Evolutionary conservation across 352 stramenopile genomes (phyloP), one percentile per base, ranked within the genome.

Genomic region (Phytophthora sp.): DNA sequence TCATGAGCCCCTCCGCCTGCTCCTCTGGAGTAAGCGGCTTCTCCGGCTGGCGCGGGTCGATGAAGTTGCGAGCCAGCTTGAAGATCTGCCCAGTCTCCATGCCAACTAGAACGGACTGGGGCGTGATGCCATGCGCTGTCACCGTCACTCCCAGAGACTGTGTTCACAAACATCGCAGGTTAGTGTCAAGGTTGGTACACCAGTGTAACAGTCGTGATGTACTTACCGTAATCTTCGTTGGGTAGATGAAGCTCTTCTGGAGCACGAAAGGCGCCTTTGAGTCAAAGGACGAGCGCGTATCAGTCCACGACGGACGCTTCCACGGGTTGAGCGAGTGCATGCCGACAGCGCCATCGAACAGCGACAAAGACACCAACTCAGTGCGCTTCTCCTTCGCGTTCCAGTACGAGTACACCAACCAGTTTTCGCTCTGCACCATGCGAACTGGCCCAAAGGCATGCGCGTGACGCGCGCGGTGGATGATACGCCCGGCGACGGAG

Each of bases 281-380:
- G 82, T 97, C 93, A 62, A 97, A 98, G 44, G 96, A 98, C 18
- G 93, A 98, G 39, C 97, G 96, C 27, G 74, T 83, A 3, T 85
- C 62, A 31, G 82, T 87, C 82, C 97, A 97, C 34, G 91, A 80
- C n/a, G 95, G 94, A 39, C 87, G 80, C 48, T 95, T 97, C 87
- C 98, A 99, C 24, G 87, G 84, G 55, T 97, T 98, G 5, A 99
- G 72, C 24, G 95, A 96, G 68, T 98, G 91, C 45, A 91, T 97
- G 9, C 96, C 95, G 49, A 99, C 97, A 32, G 98, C 97, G 39
- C 97, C 97, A 46, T 99, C 97, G 66, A 97, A 98, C 7, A 99
- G 80, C 37, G 81, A 82, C n/a, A 96, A 43, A 42, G 86, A 94
- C 41, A 92, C 84, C 39, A 96, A 38, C 51, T 94, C 86, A 1